Conservation (phyloP, 2,329 filamentous ascomycete genomes). For the Corinectria fuckeliana region DNA sequence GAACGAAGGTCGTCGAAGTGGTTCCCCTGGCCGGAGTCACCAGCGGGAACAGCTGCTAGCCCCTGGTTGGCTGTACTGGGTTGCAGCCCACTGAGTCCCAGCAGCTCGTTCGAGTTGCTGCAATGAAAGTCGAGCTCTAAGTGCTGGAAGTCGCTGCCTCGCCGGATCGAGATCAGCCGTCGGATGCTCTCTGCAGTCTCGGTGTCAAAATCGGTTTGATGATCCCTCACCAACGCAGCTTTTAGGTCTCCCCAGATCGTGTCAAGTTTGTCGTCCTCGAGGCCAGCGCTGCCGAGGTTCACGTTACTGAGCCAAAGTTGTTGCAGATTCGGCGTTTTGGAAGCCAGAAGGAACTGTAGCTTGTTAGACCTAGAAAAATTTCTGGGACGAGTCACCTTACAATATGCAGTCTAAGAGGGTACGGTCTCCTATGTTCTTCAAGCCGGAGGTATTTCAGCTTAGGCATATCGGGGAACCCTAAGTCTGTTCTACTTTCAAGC, state of each 20-base stretch:
- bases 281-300: conserved; percentile 24
- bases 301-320: conserved; percentile 43
- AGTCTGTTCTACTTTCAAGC: conserved; percentile 2
- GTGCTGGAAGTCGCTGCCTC: conserved; percentile 35
- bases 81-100: conserved; percentile 27
- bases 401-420: conserved; percentile 25
- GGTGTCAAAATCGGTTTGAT: conserved; percentile 27
- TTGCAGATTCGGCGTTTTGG: conserved; percentile 39
- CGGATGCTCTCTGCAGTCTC: conserved; percentile 33
- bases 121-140: conserved; percentile 43
- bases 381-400: conserved; percentile 19
- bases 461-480: conserved; percentile 34
- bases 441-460: conserved; percentile 41
- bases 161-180: conserved; percentile 38
- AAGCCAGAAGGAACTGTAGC: conserved; percentile 35
- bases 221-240: conserved; percentile 37
- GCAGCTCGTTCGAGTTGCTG: conserved; percentile 31
- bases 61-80: conserved; percentile 26
- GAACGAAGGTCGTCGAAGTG: conserved; percentile 38
- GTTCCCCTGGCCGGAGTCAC: conserved; percentile 20
- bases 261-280: conserved; percentile 23
- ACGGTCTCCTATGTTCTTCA: conserved; percentile 30
- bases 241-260: conserved; percentile 41
- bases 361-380: conserved; percentile 14
- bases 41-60: conserved; percentile 9